A percentile compares a stretch with the other conserved stretches of the same genome.
These are phyloP conservation scores for Eutrema heterophyllum DNA, from an alignment of 345 rosid genomes.

Conservation along the genomic window DNA sequence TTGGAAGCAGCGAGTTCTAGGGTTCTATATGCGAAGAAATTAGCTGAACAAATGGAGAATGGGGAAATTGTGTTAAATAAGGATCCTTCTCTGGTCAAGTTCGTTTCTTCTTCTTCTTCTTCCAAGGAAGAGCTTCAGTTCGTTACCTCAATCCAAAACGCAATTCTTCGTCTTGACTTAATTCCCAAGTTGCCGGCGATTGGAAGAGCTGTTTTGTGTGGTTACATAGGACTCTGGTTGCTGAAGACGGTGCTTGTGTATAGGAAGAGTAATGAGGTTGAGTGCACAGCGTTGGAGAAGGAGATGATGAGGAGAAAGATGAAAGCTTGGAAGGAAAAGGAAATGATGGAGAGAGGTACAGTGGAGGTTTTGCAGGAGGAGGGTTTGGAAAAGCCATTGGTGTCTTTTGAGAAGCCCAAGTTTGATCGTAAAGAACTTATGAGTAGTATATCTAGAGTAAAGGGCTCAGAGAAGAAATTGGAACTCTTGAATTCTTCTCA, in stretches of 20 bases:
- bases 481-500: conserved; percentile 30
- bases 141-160: conserved; percentile 32
- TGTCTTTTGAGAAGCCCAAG: conserved; percentile 46
- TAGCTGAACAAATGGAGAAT: conserved; percentile 65
- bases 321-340: conserved; percentile 55
- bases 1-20: conserved; percentile 36
- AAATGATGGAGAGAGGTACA: conserved; percentile 38
- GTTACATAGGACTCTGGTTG: conserved; percentile 50
- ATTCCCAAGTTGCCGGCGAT: conserved; percentile 37
- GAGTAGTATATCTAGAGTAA: conserved; percentile 45
- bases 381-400: conserved; percentile 19
- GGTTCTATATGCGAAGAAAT: conserved; percentile 44
- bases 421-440: conserved; percentile 54
- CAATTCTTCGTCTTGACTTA: conserved; percentile 34
- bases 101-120: conserved; percentile 36
- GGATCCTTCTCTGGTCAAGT: conserved; percentile 62
- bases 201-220: conserved; percentile 48
- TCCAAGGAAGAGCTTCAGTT: conserved; percentile 35
- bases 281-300: conserved; percentile 59
- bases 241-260: conserved; percentile 39
- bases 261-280: conserved; percentile 36
- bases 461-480: conserved; percentile 32
- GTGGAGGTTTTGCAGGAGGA: conserved; percentile 50
- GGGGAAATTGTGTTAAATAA: conserved; percentile 55
- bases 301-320: conserved; percentile 89